Percentiles rank a stretch among this genome's conserved stretches.
phyloP scores from a whole-genome alignment of 2,329 filamentous ascomycete species.

The Bipolaris oryzae region DNA sequence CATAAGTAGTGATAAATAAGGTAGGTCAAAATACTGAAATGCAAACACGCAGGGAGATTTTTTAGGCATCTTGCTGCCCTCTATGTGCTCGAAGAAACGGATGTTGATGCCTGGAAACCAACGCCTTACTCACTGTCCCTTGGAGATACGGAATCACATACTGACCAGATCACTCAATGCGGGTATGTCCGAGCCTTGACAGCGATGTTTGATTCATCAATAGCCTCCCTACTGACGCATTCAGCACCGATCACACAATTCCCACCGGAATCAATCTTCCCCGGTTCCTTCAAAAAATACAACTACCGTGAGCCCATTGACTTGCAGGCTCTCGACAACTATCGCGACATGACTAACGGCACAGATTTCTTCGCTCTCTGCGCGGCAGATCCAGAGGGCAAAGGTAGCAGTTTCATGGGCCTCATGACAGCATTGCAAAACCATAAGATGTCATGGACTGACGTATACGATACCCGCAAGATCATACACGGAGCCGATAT shows the following conservation, averaged over 20 bases:
- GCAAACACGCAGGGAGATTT: background rate
- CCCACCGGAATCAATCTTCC: slow-evolving; percentile 5
- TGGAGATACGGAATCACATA: slow-evolving; percentile 5
- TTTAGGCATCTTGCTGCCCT: slow-evolving; percentile 6
- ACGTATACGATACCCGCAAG: slow-evolving; percentile 6
- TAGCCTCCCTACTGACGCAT: background rate
- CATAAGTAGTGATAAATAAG: too few species aligned
- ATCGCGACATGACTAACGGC: slow-evolving; percentile 9
- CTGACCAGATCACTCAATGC: slow-evolving; percentile 9
- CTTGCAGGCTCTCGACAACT: slow-evolving; percentile 5
- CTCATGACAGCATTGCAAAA: slow-evolving; percentile 1
- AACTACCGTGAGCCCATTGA: slow-evolving; percentile 8
- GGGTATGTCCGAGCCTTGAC: background rate
- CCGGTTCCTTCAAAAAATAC: slow-evolving; percentile 5
- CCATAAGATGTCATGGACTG: slow-evolving; percentile 12
- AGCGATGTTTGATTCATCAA: background rate
- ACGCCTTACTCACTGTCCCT: slow-evolving; percentile 11
- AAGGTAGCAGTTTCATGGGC: slow-evolving; percentile 10
- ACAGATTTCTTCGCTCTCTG: slow-evolving; percentile 6
- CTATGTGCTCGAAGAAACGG: slow-evolving; percentile 5
- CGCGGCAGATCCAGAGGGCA: slow-evolving; percentile 6
- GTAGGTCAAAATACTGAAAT: background rate
- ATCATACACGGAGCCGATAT: slow-evolving; percentile 2
- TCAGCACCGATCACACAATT: slow-evolving; percentile 7
- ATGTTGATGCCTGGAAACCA: slow-evolving; percentile 8